phyloP scores from a whole-genome alignment of 331 rosid species.

The Saraca asoca region DNA sequence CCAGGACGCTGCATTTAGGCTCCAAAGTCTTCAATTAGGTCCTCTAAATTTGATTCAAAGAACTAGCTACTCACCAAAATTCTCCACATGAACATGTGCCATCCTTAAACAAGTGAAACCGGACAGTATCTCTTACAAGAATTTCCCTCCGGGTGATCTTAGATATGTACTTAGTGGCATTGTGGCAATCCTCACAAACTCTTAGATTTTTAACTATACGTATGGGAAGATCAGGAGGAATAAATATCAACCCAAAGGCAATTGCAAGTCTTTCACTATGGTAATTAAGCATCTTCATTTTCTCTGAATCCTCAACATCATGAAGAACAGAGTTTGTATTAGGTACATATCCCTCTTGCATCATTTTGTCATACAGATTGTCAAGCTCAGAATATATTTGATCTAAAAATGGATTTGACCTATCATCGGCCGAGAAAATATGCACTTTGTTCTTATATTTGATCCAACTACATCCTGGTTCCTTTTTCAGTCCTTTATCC shows the following conservation, averaged over 20 bases:
- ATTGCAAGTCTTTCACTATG: constrained; percentile 78
- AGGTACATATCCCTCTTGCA: constrained; percentile 69
- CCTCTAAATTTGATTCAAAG: neutral
- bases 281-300: constrained; percentile 71
- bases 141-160: constrained; percentile 79
- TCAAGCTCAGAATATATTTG: constrained; percentile 73
- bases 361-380: constrained; percentile 55
- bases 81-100: constrained; percentile 83
- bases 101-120: constrained; percentile 83
- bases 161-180: constrained; percentile 81
- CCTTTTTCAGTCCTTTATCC: constrained; percentile 69
- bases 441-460: constrained; percentile 73
- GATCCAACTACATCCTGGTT: constrained; percentile 91
- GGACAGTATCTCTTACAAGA: constrained; percentile 76
- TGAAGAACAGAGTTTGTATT: constrained; percentile 77
- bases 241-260: constrained; percentile 64
- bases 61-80: constrained; percentile 60
- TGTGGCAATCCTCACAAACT: constrained; percentile 71
- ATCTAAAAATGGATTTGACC: constrained; percentile 64
- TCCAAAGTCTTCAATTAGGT: neutral
- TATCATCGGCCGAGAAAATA: constrained; percentile 79
- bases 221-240: constrained; percentile 53
- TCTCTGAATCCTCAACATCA: constrained; percentile 76
- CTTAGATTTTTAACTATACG: constrained; percentile 60
- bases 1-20: too few species aligned